Evolutionary conservation across 805 yeast species (phyloP), one percentile per base, ranked within the genome.

Genomic region (Zygosaccharomyces kombuchaensis): DNA sequence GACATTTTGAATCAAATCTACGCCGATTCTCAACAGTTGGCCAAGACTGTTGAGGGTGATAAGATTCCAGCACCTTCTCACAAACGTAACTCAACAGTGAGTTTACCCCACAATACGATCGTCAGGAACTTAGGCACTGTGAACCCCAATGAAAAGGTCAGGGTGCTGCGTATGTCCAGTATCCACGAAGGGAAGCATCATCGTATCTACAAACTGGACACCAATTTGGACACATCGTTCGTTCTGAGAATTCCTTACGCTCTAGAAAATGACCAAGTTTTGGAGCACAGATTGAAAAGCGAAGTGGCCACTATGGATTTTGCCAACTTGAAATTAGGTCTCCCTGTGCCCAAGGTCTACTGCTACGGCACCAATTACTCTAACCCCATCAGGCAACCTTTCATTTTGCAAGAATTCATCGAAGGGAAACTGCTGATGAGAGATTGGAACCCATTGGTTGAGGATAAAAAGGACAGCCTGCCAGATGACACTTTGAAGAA

Each of bases 221-320:
- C 89, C 45, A 77, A 77, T 52, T 35, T 58, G 9, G 81, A 70
- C 2, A 82, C 78, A 54, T 69, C 76, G 8, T 81, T 84, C 53
- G 77, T 87, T 23, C 73, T 93, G 65, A 79, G 99, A 65, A 77
- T 93, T 43, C 99, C 98, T 17, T 93, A 93, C 63, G 77, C 79
- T 43, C 69, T 82, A 48, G 85, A 84, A 41, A 74, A 88, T 16
- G 86, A 83, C 46, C 73, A 73, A 43, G 75, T 82, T 26, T 80
- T 80, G 46, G 74, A 79, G 38, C 74, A 83, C 50, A 82, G 87
- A 55, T 73, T 91, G 58, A 81, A 84, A 63, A 80, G 89, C 62
- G 99, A 91, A 66, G 96, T 82, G 44, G 99, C 99, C 16, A 91
- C 98, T 1, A 72, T 87, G 73, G 98, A 91, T 66, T 93, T 86